Conservation (phyloP, 805 yeast species). For the Myxozyma melibiosi region DNA sequence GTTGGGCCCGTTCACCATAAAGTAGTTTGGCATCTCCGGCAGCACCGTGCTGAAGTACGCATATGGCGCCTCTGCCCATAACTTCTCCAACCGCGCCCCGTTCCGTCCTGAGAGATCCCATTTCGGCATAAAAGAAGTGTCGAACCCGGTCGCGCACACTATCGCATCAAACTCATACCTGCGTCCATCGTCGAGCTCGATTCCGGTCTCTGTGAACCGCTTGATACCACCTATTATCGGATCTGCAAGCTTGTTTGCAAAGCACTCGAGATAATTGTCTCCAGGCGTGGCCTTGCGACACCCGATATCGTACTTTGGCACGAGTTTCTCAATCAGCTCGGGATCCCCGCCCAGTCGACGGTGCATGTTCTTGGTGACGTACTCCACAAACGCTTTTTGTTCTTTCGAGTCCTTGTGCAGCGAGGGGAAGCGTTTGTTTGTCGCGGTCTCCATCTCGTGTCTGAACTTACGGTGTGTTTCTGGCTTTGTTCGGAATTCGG, state of each 20-base stretch:
- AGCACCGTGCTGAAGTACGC: constrained; percentile 29
- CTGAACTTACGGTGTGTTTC: constrained; percentile 32
- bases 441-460: constrained; percentile 32
- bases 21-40: constrained; percentile 32
- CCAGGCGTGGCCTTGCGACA: constrained; percentile 37
- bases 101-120: constrained; percentile 29
- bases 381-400: constrained; percentile 13
- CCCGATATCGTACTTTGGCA: constrained; percentile 31
- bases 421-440: constrained; percentile 14
- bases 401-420: constrained; percentile 10
- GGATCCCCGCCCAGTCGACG: constrained; percentile 7
- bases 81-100: constrained; percentile 21
- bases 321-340: constrained; percentile 20
- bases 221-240: constrained; percentile 24
- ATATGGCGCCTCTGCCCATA: constrained; percentile 26
- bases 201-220: constrained; percentile 27
- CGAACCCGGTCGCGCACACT: constrained; percentile 26
- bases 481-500: constrained; percentile 22
- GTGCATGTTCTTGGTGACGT: constrained; percentile 4
- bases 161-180: constrained; percentile 10
- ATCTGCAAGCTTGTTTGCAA: constrained; percentile 22
- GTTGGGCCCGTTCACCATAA: constrained; percentile 31
- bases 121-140: constrained; percentile 30
- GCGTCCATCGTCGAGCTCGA: constrained; percentile 26
- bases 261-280: constrained; percentile 30